Base-by-base conservation (phyloP, 1,284 basidiomycete species). In the Hymenochaete sp. region DNA sequence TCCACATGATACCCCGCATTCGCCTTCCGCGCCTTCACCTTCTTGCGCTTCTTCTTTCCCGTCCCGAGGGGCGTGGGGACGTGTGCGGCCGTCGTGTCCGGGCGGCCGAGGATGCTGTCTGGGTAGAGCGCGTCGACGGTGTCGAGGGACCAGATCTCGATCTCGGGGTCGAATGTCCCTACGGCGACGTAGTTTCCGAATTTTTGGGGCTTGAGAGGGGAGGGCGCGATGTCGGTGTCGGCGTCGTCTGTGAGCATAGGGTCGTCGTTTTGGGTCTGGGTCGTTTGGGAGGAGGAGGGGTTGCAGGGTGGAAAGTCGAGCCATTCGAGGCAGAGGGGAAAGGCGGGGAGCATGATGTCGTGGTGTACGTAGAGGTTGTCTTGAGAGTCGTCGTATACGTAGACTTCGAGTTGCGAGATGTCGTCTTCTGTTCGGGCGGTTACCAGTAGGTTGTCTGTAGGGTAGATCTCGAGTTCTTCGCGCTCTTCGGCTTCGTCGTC, bases 251-350 rank as follows among this genome's bases (percentile, higher is more conserved):
- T 33, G 8, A 37, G 27, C 42, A 45, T 45, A 35, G 6, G 19
- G 38, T 47, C 45, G 11, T 40, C 10, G 25, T 33, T 27, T 31
- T 33, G 25, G 6, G 37, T 38, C 13, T 63, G 49, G 16, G 59
- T 53, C 28, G 67, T 64, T 27, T 72, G 62, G 28, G 42, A 36
- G 31, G 42, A 44, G 9, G 67, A 66, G 13, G 65, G 59, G 18
- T 73, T 71, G 13, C 76, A 69, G 16, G 91, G 88, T 9, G 83
- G 75, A 62, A 93, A 98, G 64, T 98, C 91, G 53, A 98, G 82
- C 96, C 96, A 99, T 73, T 98, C 96, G 48, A 99, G 83, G 58
- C 95, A 98, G 49, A 99, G 83, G 3, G 96, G 96, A 68, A 98
- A 96, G 49, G 91, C 88, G 48, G 95, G 95, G 13, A 99, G 78